Conservation (phyloP, 306 rosid species). For the Medicago ruthenica region DNA sequence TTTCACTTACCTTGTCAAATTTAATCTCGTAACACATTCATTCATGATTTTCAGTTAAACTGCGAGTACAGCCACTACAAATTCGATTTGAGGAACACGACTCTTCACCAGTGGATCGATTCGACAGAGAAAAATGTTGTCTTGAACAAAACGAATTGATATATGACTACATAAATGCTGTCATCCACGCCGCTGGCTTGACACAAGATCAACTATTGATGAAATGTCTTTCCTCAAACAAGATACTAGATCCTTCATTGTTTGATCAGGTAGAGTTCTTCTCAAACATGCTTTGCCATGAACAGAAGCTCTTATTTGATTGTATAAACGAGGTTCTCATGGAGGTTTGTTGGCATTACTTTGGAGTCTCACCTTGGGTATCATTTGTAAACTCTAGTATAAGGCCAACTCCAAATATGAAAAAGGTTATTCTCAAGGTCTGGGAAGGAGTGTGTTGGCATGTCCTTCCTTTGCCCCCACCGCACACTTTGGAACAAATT, state of each 20-base stretch:
- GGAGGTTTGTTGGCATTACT: slow-evolving; percentile 66
- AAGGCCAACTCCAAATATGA: slow-evolving; percentile 57
- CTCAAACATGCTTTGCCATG: slow-evolving; percentile 60
- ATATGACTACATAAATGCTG: slow-evolving; percentile 64
- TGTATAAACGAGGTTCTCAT: slow-evolving; percentile 75
- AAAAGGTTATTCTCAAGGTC: slow-evolving; percentile 56
- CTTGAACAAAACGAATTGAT: slow-evolving; percentile 63
- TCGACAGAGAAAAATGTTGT: slow-evolving; percentile 46
- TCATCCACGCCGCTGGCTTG: slow-evolving; percentile 66
- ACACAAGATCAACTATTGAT: slow-evolving; percentile 62
- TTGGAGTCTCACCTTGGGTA: slow-evolving; percentile 64
- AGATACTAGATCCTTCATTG: slow-evolving; percentile 69
- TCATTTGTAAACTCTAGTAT: slow-evolving; percentile 59
- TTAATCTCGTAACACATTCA: slow-evolving; percentile 40
- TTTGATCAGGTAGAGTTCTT: slow-evolving; percentile 60
- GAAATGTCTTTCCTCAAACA: slow-evolving; percentile 71
- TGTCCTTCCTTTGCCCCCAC: slow-evolving; percentile 71
- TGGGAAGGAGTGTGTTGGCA: slow-evolving; percentile 82
- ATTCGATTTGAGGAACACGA: slow-evolving; percentile 74
- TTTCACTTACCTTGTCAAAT: slow-evolving; percentile 20
- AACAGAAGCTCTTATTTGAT: slow-evolving; percentile 74
- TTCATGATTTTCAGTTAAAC: slow-evolving; percentile 56
- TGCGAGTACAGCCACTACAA: slow-evolving; percentile 58
- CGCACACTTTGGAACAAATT: slow-evolving; percentile 80
- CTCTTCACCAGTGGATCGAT: slow-evolving; percentile 51